Evolutionary conservation across 2,329 filamentous ascomycete species (phyloP).

Genomic region (Colletotrichum salicis): DNA sequence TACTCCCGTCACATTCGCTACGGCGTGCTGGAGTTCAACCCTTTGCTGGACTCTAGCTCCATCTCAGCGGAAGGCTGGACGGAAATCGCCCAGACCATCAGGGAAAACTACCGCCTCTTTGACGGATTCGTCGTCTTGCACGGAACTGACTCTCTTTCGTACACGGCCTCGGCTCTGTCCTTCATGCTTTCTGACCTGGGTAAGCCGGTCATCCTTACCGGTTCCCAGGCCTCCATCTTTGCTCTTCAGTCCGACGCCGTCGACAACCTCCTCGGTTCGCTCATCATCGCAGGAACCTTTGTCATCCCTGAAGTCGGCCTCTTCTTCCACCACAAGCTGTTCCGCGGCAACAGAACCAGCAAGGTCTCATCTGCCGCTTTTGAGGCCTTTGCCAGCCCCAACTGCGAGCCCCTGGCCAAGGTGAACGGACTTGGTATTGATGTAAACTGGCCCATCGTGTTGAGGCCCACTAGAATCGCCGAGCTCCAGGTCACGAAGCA

Average conservation of each 20-base stretch:
- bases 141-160: constrained; percentile 89
- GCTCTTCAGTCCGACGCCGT: constrained; percentile 91
- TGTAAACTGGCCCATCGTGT: constrained; percentile 82
- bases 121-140: constrained; percentile 93
- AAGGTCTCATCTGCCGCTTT: constrained; percentile 90
- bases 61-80: constrained; percentile 90
- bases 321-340: constrained; percentile 92
- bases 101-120: constrained; percentile 86
- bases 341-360: constrained; percentile 86
- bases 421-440: constrained; percentile 84
- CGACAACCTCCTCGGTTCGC: constrained; percentile 87
- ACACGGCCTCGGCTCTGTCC: constrained; percentile 88
- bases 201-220: constrained; percentile 90
- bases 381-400: constrained; percentile 89
- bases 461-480: constrained; percentile 78
- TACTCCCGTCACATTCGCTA: constrained; percentile 87
- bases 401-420: constrained; percentile 81
- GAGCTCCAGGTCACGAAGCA: constrained; percentile 79
- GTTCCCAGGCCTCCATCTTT: constrained; percentile 86
- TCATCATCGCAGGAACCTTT: constrained; percentile 92
- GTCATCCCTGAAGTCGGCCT: constrained; percentile 93
- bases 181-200: constrained; percentile 94
- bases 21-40: constrained; percentile 84
- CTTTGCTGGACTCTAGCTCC: constrained; percentile 87
- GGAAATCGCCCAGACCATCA: constrained; percentile 81